Evolutionary conservation across 2,329 filamentous ascomycete species (phyloP).

Genomic region (Nothophaeocryptopus gaeumannii): DNA sequence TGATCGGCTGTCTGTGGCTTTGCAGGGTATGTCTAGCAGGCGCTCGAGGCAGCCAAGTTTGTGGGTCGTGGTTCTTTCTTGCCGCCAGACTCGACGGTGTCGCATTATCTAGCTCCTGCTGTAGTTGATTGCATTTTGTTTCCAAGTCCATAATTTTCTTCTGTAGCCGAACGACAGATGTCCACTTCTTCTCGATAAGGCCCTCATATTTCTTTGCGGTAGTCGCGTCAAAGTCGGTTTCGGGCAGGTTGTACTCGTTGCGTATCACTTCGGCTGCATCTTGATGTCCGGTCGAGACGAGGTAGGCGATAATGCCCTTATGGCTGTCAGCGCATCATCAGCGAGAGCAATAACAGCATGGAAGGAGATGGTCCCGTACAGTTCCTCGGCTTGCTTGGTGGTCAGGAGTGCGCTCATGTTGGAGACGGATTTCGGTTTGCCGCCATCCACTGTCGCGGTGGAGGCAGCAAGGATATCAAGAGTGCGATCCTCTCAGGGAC

Average conservation of each 20-base stretch:
- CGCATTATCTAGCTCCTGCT: slow-evolving; percentile 79
- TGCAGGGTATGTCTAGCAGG: slow-evolving; percentile 79
- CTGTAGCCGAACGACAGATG: slow-evolving; percentile 86
- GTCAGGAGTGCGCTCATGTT: slow-evolving; percentile 74
- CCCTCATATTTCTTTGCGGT: slow-evolving; percentile 94
- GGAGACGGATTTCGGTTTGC: slow-evolving; percentile 18
- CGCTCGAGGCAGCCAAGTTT: slow-evolving; percentile 79
- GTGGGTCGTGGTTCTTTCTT: slow-evolving; percentile 76
- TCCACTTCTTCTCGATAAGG: slow-evolving; percentile 97
- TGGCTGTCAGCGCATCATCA: slow-evolving; percentile 58
- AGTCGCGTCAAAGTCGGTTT: slow-evolving; percentile 67
- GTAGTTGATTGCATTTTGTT: slow-evolving; percentile 66
- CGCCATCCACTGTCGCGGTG: slow-evolving; percentile 15
- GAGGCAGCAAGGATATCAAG: slow-evolving; percentile 6
- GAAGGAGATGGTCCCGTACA: slow-evolving; percentile 56
- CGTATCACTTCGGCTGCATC: slow-evolving; percentile 69
- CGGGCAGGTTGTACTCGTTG: slow-evolving; percentile 70
- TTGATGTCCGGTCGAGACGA: slow-evolving; percentile 69
- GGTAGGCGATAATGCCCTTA: slow-evolving; percentile 89
- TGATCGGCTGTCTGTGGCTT: slow-evolving; percentile 77
- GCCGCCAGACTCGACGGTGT: slow-evolving; percentile 72
- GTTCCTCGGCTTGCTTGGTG: slow-evolving; percentile 78
- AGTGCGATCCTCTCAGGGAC: no score
- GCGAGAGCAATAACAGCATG: slow-evolving; percentile 21
- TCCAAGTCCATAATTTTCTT: slow-evolving; percentile 99